These are phyloP conservation scores for Serendipita sp. DNA, from an alignment of 768 basidiomycete species.

Conservation along the genomic window DNA sequence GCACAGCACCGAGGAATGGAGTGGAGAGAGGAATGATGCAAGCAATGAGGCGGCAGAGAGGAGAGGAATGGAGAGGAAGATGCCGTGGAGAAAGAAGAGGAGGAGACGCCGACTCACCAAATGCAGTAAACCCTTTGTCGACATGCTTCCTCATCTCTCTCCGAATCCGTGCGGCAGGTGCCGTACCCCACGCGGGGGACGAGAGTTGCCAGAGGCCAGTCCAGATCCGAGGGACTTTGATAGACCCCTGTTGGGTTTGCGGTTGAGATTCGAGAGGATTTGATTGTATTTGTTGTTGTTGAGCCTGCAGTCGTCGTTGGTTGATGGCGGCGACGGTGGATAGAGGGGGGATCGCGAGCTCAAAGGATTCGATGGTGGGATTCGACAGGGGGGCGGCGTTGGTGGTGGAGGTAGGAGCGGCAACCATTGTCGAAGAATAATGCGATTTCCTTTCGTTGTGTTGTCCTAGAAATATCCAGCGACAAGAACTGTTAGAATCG, in stretches of 20 bases:
- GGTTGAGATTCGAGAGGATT: conserved; percentile 23
- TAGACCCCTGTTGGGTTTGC: conserved; percentile 29
- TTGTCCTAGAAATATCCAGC: too few relatives aligned
- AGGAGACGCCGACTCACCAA: conserved; percentile 20
- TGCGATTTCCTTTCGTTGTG: too few relatives aligned
- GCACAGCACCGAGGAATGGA: background rate
- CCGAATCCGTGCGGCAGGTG: conserved; percentile 46
- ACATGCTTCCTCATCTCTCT: conserved; percentile 50
- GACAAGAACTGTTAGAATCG: too few relatives aligned
- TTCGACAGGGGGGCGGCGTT: too few relatives aligned
- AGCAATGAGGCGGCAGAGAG: background rate
- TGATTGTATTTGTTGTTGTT: background rate
- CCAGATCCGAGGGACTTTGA: conserved; percentile 49
- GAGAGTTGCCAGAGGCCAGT: conserved; percentile 76
- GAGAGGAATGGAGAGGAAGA: background rate
- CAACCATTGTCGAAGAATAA: too few relatives aligned
- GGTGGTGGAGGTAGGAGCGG: too few relatives aligned
- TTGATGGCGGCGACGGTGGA: background rate
- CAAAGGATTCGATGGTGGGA: background rate
- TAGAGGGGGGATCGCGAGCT: background rate
- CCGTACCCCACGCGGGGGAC: conserved; percentile 72
- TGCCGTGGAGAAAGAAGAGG: background rate
- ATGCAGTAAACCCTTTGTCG: conserved; percentile 43
- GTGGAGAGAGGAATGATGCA: conserved; percentile 1
- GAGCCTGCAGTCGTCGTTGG: background rate